Percentiles rank a stretch among this genome's conserved stretches.
These are phyloP conservation scores for Solanum boliviense DNA, from an alignment of 257 asterid species.

Conservation along the genomic window DNA sequence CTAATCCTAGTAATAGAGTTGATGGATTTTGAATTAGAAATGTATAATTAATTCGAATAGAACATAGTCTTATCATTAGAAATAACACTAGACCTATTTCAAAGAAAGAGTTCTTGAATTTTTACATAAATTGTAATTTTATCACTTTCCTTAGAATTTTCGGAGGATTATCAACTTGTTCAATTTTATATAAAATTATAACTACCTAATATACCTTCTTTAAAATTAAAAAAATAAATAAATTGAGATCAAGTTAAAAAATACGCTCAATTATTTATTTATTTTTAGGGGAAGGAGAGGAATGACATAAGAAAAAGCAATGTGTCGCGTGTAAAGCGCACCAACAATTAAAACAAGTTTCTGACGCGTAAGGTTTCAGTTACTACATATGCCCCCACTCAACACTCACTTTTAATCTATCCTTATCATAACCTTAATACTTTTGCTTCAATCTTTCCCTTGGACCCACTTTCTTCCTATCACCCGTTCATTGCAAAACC, in stretches of 20 bases:
- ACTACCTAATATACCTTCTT: too few relatives aligned
- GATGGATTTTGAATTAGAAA: neutral
- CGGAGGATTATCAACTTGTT: too few relatives aligned
- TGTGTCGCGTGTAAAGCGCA: slow-evolving; percentile 35
- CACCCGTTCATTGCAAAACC: neutral
- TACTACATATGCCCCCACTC: neutral
- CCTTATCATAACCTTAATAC: neutral
- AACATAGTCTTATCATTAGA: neutral
- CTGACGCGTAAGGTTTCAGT: neutral
- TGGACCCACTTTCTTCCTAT: neutral
- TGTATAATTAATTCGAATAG: neutral
- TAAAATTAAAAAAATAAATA: too few relatives aligned
- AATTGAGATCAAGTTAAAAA: too few relatives aligned
- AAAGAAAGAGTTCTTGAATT: too few relatives aligned
- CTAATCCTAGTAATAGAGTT: neutral
- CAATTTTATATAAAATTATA: too few relatives aligned
- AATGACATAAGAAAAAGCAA: neutral
- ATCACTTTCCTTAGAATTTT: too few relatives aligned
- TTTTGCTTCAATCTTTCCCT: neutral
- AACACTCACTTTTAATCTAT: neutral
- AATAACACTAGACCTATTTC: neutral
- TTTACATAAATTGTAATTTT: too few relatives aligned
- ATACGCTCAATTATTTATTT: accelerated
- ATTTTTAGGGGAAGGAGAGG: neutral
- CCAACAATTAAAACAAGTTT: neutral